These are phyloP conservation scores for Parastagonospora avenae DNA, from an alignment of 2,329 filamentous ascomycete genomes.

Conservation along the genomic window DNA sequence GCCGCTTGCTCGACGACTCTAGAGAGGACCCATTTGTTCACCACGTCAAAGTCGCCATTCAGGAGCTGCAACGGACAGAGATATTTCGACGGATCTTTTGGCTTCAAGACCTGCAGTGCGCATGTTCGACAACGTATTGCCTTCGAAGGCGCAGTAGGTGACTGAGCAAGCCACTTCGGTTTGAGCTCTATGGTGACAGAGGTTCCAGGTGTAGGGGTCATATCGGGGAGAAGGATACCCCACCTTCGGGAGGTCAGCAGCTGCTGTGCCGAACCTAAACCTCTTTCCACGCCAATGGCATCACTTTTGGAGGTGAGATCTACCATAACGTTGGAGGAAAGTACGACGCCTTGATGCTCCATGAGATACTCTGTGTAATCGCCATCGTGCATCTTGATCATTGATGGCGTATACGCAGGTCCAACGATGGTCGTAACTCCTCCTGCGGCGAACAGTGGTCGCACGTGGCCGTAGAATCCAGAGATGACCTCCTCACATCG, in stretches of 20 bases:
- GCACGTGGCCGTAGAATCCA: constrained; percentile 32
- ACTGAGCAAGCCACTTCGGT: constrained; percentile 56
- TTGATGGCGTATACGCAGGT: not conserved
- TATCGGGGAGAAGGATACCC: constrained; percentile 39
- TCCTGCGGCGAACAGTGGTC: constrained; percentile 31
- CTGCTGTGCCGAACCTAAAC: not conserved
- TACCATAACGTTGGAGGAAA: constrained; percentile 15
- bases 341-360: constrained; percentile 21
- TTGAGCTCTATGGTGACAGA: constrained; percentile 51
- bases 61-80: constrained; percentile 51
- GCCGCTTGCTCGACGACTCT: constrained; percentile 15
- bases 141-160: constrained; percentile 49
- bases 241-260: constrained; percentile 1
- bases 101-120: constrained; percentile 48
- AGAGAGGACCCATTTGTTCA: constrained; percentile 19
- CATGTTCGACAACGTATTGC: constrained; percentile 54
- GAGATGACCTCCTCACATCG: constrained; percentile 29
- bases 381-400: constrained; percentile 5
- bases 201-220: constrained; percentile 27
- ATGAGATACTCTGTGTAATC: constrained; percentile 23
- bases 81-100: constrained; percentile 21
- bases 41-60: constrained; percentile 23
- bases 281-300: constrained; percentile 6
- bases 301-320: constrained; percentile 12
- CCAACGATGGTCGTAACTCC: constrained; percentile 1